These are phyloP conservation scores for Trypanosoma rangeli DNA, from an alignment of 208 protist genomes.

Conservation along the genomic window DNA sequence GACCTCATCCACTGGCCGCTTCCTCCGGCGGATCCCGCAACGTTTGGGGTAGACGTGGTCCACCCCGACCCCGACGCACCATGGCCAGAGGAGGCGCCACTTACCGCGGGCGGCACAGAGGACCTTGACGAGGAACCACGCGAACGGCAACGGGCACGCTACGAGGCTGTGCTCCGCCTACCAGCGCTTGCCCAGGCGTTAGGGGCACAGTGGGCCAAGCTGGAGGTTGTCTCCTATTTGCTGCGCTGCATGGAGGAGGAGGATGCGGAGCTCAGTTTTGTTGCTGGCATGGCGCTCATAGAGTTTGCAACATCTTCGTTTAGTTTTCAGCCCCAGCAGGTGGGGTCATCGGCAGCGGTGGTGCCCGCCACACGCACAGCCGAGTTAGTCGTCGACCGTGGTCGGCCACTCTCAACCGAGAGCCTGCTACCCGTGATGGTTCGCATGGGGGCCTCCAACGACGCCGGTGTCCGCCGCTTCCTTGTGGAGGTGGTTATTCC, in stretches of 20 bases:
- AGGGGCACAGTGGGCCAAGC: conserved; percentile 43
- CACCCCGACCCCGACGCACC: conserved; percentile 3
- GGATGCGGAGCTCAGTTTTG: conserved; percentile 60
- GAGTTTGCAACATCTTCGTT: conserved; percentile 34
- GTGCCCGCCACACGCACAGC: neutral
- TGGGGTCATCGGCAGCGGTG: neutral
- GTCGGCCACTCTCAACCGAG: conserved; percentile 33
- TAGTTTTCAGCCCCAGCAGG: neutral
- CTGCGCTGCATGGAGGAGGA: conserved; percentile 80
- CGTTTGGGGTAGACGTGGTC: neutral
- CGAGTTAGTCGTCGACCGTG: neutral
- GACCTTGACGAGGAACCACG: conserved; percentile 50
- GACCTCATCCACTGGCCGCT: conserved; percentile 79
- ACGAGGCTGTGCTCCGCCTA: conserved; percentile 60
- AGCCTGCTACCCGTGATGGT: conserved; percentile 47
- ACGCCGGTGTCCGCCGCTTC: conserved; percentile 50
- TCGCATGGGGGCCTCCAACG: conserved; percentile 42
- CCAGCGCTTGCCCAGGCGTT: conserved; percentile 53
- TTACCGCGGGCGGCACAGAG: conserved; percentile 40
- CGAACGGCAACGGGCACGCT: conserved; percentile 46
- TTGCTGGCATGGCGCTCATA: conserved; percentile 50
- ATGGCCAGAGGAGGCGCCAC: conserved; percentile 5
- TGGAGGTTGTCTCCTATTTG: conserved; percentile 72
- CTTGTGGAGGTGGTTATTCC: conserved; percentile 69
- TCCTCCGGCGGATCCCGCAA: conserved; percentile 12